These are phyloP conservation scores for Apostasia shenzhenica DNA, from an alignment of 106 monocot species.

Conservation along the genomic window DNA sequence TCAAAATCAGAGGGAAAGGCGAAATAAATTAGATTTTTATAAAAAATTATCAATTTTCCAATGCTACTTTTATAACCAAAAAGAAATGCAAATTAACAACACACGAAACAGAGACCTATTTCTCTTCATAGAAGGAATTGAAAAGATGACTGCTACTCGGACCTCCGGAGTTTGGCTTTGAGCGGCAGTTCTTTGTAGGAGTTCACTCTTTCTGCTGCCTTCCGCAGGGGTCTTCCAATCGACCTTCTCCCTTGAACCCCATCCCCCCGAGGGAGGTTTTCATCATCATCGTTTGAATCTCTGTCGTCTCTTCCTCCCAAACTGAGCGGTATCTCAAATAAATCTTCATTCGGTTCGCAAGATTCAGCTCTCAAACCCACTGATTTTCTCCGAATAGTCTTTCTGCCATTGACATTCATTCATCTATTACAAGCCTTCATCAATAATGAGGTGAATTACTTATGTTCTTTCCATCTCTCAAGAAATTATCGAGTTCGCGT, in stretches of 20 bases:
- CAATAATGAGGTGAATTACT: too few species aligned
- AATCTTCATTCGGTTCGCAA: slow-evolving; percentile 12
- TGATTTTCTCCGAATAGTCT: slow-evolving; percentile 21
- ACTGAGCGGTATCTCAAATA: slow-evolving; percentile 28
- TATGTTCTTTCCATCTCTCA: too few species aligned
- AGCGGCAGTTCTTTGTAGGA: slow-evolving; percentile 48
- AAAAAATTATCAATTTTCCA: too few species aligned
- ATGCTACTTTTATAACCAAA: too few species aligned
- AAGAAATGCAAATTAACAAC: too few species aligned
- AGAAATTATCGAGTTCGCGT: too few species aligned
- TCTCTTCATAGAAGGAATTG: too few species aligned
- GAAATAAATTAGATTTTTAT: too few species aligned
- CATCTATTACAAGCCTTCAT: too few species aligned
- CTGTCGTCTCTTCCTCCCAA: background rate
- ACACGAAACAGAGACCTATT: too few species aligned
- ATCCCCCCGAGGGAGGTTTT: background rate
- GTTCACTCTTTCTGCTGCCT: slow-evolving; percentile 36
- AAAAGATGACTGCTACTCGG: background rate
- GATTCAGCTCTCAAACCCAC: slow-evolving; percentile 10
- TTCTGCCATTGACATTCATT: slow-evolving; percentile 6
- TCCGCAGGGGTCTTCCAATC: slow-evolving; percentile 33
- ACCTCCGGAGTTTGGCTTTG: slow-evolving; percentile 42
- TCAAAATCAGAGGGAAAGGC: too few species aligned
- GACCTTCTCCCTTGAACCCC: slow-evolving; percentile 3
- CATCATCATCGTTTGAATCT: background rate